Evolutionary conservation across 2,329 filamentous ascomycete species (phyloP).

Genomic region (Aspergillus proliferans): DNA sequence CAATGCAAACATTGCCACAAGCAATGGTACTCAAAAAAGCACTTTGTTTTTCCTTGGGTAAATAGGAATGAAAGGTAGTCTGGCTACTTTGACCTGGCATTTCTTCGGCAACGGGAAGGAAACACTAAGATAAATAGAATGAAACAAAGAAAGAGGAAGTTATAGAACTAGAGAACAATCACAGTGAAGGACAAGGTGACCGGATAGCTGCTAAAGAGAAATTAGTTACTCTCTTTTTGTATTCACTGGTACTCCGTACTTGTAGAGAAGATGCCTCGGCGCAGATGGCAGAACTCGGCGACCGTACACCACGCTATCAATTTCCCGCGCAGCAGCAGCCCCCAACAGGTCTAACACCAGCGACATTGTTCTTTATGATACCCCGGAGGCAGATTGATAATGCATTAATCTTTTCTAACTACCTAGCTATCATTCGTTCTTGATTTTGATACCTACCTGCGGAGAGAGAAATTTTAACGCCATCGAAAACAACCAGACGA

Average conservation of each 20-base stretch:
- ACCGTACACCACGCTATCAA: neutral
- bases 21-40: too few species aligned
- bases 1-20: too few species aligned
- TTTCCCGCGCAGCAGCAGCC: neutral
- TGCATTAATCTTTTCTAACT: neutral
- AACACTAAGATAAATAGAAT: too few species aligned
- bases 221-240: too few species aligned
- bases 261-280: neutral
- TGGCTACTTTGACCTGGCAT: too few species aligned
- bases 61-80: too few species aligned
- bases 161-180: too few species aligned
- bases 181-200: too few species aligned
- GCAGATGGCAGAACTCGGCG: neutral
- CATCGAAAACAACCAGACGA: constrained; percentile 3
- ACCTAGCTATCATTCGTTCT: neutral
- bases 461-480: neutral
- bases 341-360: neutral
- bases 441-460: neutral
- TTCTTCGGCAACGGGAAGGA: too few species aligned
- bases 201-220: too few species aligned
- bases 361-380: neutral
- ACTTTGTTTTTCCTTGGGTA: too few species aligned
- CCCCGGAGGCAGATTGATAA: neutral
- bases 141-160: too few species aligned
- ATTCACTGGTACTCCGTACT: neutral